These are phyloP conservation scores for Hypoxylon rubiginosum DNA, from an alignment of 2,329 filamentous ascomycete genomes.

Conservation along the genomic window DNA sequence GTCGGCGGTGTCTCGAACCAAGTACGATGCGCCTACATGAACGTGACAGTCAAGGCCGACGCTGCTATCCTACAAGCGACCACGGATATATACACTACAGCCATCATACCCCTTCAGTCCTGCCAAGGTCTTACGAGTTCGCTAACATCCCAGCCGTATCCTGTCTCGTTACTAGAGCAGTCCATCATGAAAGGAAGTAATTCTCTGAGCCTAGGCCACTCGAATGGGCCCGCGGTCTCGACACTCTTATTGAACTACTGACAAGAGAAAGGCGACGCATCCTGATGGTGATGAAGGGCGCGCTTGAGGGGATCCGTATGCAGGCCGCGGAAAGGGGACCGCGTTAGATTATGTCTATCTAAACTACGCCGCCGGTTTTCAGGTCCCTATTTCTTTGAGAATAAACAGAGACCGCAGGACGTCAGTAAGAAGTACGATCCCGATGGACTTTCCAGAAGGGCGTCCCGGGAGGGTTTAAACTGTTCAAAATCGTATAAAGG, in stretches of 20 bases:
- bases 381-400: constrained; percentile 39
- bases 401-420: constrained; percentile 27
- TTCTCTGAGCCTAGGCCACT: constrained; percentile 33
- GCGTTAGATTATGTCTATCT: constrained; percentile 36
- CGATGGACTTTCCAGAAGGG: constrained; percentile 46
- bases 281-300: constrained; percentile 14
- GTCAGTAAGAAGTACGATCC: constrained; percentile 48
- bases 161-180: constrained; percentile 35
- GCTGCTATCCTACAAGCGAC: constrained; percentile 25
- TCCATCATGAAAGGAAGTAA: constrained; percentile 36
- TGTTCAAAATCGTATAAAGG: too few relatives aligned
- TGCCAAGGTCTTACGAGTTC: constrained; percentile 36
- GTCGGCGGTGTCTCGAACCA: background rate
- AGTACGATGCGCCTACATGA: constrained; percentile 29
- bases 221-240: constrained; percentile 38
- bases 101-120: constrained; percentile 35
- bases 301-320: constrained; percentile 29
- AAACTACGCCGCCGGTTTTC: constrained; percentile 39
- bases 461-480: constrained; percentile 43
- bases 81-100: constrained; percentile 20
- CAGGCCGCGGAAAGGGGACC: constrained; percentile 34
- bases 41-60: constrained; percentile 32
- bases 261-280: constrained; percentile 35
- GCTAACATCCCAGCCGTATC: constrained; percentile 42
- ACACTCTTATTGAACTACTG: constrained; percentile 38